Conservation (phyloP, 2,329 filamentous ascomycete species). For the Diaporthe ampelina region DNA sequence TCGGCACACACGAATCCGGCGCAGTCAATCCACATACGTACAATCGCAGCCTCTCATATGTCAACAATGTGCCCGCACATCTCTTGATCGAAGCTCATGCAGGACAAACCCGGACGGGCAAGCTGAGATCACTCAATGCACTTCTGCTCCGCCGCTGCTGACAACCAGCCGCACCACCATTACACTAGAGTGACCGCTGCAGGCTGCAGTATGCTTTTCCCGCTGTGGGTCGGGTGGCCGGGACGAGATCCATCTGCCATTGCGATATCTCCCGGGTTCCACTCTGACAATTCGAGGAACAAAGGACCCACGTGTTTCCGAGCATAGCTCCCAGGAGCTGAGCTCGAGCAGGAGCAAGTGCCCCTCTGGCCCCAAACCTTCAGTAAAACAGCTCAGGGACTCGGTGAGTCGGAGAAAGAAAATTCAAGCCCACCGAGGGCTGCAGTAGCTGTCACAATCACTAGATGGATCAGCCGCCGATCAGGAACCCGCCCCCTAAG, state of each 20-base stretch:
- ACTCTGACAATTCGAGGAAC: conserved; percentile 14
- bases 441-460: conserved; percentile 10
- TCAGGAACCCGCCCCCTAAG: conserved; percentile 11
- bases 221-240: conserved; percentile 34
- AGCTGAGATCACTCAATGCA: conserved; percentile 9
- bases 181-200: conserved; percentile 24
- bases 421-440: conserved; percentile 3
- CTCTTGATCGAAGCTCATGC: not conserved
- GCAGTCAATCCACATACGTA: not conserved
- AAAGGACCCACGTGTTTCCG: conserved; percentile 29
- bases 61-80: not conserved
- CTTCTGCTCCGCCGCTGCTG: conserved; percentile 8
- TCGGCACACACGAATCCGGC: conserved; percentile 16
- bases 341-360: conserved; percentile 5
- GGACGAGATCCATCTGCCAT: conserved; percentile 34
- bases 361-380: not conserved
- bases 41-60: not conserved
- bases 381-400: conserved; percentile 18
- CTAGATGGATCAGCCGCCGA: conserved; percentile 10
- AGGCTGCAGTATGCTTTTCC: conserved; percentile 33
- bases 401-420: conserved; percentile 21
- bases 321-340: conserved; percentile 17
- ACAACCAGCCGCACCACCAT: not conserved
- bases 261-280: conserved; percentile 30
- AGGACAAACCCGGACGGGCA: not conserved